These are phyloP conservation scores for Escallonia rubra DNA, from an alignment of 129 eudicot genomes.

Conservation along the genomic window DNA sequence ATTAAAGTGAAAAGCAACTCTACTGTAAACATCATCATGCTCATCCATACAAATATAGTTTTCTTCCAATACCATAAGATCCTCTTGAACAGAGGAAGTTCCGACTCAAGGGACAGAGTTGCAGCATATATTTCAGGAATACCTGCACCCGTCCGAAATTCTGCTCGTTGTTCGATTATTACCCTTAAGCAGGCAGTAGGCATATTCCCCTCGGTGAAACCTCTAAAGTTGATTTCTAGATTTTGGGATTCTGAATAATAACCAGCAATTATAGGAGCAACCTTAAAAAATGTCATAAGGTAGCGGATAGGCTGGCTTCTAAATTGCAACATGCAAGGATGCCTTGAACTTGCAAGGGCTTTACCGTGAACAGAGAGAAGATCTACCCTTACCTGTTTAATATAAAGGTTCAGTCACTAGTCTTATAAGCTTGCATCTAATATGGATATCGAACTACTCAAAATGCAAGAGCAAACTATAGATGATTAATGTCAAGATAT, in stretches of 20 bases:
- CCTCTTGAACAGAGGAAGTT: conserved; percentile 69
- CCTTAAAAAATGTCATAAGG: conserved; percentile 53
- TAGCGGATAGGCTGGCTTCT: conserved; percentile 70
- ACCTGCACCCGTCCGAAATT: conserved; percentile 52
- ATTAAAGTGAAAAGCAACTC: conserved; percentile 56
- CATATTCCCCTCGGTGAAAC: conserved; percentile 36
- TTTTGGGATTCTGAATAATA: conserved; percentile 73
- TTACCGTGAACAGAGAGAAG: conserved; percentile 52
- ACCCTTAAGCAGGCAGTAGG: conserved; percentile 67
- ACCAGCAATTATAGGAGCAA: conserved; percentile 70
- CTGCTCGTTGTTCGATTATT: conserved; percentile 71
- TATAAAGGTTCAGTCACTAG: no score
- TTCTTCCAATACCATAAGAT: conserved; percentile 77
- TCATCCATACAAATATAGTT: conserved; percentile 62
- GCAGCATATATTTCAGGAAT: conserved; percentile 76
- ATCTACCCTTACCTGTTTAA: conserved; percentile 64
- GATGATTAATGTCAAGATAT: no score
- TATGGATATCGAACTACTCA: background rate
- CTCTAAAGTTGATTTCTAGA: conserved; percentile 46
- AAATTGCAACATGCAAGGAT: conserved; percentile 67
- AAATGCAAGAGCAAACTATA: background rate
- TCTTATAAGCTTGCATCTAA: no score
- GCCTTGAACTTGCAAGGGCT: conserved; percentile 53
- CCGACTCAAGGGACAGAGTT: conserved; percentile 49
- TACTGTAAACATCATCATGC: conserved; percentile 38